Percentiles rank a stretch among this genome's conserved stretches.
Conservation (phyloP, 2,329 filamentous ascomycete species). For the Verticillium albo-atrum region DNA sequence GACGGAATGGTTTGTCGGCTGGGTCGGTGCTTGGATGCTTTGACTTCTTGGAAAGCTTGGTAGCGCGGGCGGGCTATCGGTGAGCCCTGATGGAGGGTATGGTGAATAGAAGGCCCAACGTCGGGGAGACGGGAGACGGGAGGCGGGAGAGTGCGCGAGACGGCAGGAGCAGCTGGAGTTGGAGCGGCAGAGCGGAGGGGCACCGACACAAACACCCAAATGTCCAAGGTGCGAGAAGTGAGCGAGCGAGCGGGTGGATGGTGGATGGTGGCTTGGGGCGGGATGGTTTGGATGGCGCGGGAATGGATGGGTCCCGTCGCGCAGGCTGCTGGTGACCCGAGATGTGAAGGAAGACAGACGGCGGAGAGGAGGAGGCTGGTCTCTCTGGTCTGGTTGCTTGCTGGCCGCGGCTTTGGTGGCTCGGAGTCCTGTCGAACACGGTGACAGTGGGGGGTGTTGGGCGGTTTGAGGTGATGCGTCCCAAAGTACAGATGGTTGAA, state of each 20-base stretch:
- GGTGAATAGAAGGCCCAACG: neutral
- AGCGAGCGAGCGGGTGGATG: neutral
- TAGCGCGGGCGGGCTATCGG: neutral
- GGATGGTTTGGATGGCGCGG: slow-evolving; percentile 6
- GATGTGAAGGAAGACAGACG: neutral
- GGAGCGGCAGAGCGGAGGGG: neutral
- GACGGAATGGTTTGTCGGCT: neutral
- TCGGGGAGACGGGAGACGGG: neutral
- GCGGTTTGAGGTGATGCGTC: neutral
- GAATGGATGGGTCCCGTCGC: neutral
- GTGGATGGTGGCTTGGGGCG: slow-evolving; percentile 6
- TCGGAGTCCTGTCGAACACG: neutral
- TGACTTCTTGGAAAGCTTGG: neutral
- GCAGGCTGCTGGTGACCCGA: neutral
- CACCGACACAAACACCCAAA: neutral
- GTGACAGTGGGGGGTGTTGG: neutral
- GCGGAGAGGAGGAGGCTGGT: neutral
- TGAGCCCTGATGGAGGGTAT: neutral
- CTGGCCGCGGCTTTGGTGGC: neutral
- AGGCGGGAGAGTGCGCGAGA: neutral
- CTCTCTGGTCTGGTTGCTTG: too few relatives aligned
- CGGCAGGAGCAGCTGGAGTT: neutral
- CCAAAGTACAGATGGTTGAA: neutral
- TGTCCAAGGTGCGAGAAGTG: neutral
- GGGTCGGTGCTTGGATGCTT: neutral